Conservation (phyloP, 2,329 filamentous ascomycete genomes). For the Phaeomoniella chlamydospora region DNA sequence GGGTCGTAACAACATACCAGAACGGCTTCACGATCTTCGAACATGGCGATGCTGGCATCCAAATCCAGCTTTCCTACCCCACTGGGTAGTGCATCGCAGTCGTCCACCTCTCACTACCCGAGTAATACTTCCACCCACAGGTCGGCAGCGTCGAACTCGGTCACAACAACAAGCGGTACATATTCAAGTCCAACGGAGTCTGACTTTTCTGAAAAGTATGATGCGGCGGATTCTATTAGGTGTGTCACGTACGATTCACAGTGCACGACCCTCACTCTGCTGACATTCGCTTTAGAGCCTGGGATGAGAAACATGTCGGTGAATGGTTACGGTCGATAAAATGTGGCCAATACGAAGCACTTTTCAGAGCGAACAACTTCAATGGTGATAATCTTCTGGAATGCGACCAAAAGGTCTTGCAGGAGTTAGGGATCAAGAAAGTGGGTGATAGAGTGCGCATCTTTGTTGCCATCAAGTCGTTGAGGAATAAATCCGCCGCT, state of each 20-base stretch:
- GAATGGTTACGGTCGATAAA: conserved; percentile 86
- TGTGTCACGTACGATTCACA: conserved; percentile 21
- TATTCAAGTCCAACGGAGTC: conserved; percentile 81
- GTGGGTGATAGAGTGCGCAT: conserved; percentile 91
- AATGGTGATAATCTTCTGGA: conserved; percentile 94
- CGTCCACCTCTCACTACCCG: conserved; percentile 8
- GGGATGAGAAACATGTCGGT: conserved; percentile 64
- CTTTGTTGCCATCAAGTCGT: conserved; percentile 70
- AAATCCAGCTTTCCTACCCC: conserved; percentile 22
- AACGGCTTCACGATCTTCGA: neutral
- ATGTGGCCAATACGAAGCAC: conserved; percentile 81
- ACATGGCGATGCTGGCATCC: conserved; percentile 23
- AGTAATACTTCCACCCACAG: conserved; percentile 8
- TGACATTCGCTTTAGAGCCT: conserved; percentile 4
- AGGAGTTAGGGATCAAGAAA: conserved; percentile 97
- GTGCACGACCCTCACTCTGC: conserved; percentile 3
- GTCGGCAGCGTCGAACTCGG: conserved; percentile 19
- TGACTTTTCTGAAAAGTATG: conserved; percentile 69
- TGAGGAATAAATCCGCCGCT: conserved; percentile 61
- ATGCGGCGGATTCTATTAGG: conserved; percentile 60
- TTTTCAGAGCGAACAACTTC: conserved; percentile 89
- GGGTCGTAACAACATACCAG: too few relatives aligned
- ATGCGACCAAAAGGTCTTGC: conserved; percentile 89
- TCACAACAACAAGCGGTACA: conserved; percentile 19
- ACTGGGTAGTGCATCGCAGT: conserved; percentile 12